Evolutionary conservation across 2,329 filamentous ascomycete genomes (phyloP).

Genomic region (Penicillium palitans): DNA sequence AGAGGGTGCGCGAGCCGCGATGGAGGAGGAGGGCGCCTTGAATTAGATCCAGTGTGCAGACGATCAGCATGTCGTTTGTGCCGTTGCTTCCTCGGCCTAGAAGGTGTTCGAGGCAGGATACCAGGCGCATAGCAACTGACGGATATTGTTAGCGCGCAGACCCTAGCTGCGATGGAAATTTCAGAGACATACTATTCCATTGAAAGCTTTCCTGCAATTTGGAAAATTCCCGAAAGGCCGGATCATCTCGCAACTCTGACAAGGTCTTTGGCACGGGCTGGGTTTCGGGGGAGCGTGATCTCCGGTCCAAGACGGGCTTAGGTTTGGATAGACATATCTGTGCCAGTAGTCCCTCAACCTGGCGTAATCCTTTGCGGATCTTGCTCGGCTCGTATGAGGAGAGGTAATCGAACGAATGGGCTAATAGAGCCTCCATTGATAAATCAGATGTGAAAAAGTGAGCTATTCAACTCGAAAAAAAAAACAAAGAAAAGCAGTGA

Average conservation of each 20-base stretch:
- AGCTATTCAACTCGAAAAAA: slow-evolving; percentile 12
- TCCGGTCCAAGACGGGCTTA: slow-evolving; percentile 42
- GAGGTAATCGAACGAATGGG: slow-evolving; percentile 92
- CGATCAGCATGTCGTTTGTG: slow-evolving; percentile 82
- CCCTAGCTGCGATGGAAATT: slow-evolving; percentile 15
- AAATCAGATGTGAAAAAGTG: slow-evolving; percentile 8
- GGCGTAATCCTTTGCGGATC: slow-evolving; percentile 88
- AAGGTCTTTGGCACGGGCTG: slow-evolving; percentile 61
- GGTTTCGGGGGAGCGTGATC: slow-evolving; percentile 43
- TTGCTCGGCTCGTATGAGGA: slow-evolving; percentile 88
- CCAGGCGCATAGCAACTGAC: slow-evolving; percentile 75
- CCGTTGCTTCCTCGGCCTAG: slow-evolving; percentile 79
- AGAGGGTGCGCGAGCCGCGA: slow-evolving; percentile 82
- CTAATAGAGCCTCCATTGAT: slow-evolving; percentile 84
- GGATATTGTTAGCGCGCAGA: slow-evolving; percentile 1
- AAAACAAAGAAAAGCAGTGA: slow-evolving; percentile 8
- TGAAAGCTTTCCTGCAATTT: slow-evolving; percentile 95
- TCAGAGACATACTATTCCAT: slow-evolving; percentile 69
- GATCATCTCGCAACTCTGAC: slow-evolving; percentile 72
- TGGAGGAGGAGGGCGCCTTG: slow-evolving; percentile 87
- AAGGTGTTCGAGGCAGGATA: slow-evolving; percentile 81
- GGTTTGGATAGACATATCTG: slow-evolving; percentile 80
- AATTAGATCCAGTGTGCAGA: slow-evolving; percentile 82
- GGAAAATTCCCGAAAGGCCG: slow-evolving; percentile 93
- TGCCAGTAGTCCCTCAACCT: slow-evolving; percentile 89